Conservation (phyloP, 441 rosid genomes). For the Syzygium malaccense region DNA sequence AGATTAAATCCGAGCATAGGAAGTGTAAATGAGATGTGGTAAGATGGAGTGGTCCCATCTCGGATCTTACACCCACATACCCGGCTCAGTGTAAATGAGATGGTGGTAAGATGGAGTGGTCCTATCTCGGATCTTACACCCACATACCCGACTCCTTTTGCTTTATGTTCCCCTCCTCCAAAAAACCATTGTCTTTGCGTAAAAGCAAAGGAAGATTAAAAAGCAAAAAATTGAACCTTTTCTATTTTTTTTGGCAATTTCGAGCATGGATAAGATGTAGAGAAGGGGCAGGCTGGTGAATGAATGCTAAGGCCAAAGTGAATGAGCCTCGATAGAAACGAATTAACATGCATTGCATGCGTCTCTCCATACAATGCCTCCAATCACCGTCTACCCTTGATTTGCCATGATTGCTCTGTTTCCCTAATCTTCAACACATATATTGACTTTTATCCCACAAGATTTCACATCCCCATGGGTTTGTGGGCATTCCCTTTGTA, state of each 20-base stretch:
- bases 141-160: slow-evolving; percentile 10
- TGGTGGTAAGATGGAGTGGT: slow-evolving; percentile 15
- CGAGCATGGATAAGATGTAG: neutral
- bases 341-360: slow-evolving; percentile 12
- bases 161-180: slow-evolving; percentile 7
- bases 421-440: slow-evolving; percentile 1
- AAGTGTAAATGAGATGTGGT: neutral
- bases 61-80: slow-evolving; percentile 25
- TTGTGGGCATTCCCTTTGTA: slow-evolving; percentile 18
- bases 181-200: slow-evolving; percentile 27
- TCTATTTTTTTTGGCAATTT: neutral
- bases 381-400: neutral
- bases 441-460: neutral
- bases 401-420: slow-evolving; percentile 1
- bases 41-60: slow-evolving; percentile 29
- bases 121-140: slow-evolving; percentile 31
- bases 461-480: slow-evolving; percentile 20
- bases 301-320: neutral
- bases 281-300: neutral
- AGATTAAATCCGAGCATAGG: neutral
- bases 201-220: slow-evolving; percentile 27
- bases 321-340: neutral
- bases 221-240: neutral
- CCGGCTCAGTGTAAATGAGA: neutral
- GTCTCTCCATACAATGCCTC: neutral